Evolutionary conservation across 768 basidiomycete genomes (phyloP), one percentile per base, ranked within the genome.

Genomic region (Termitomyces titanicus): DNA sequence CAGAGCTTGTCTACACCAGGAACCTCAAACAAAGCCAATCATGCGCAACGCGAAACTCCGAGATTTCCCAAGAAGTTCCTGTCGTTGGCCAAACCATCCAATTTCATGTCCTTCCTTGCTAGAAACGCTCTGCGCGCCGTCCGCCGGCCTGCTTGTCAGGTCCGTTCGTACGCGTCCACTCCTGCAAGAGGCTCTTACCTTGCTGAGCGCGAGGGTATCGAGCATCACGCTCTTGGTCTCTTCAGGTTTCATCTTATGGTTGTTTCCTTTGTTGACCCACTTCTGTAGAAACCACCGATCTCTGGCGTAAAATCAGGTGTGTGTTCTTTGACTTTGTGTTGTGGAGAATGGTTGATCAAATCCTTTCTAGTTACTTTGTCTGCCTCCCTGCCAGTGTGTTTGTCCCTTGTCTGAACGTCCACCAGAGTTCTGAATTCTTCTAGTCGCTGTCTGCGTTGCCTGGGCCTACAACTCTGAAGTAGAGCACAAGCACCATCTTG

Each of bases 251-350:
- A 52, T 24, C 31, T 37, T 46, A 24, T 35, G 31, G 12, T 27
- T 29, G n/a, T 37, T 34, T 33, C 12, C 6, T 43, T 59, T 51
- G 47, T 57, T 44, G 38, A 60, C 56, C 55, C 18, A 40, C 61
- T 61, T 58, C 15, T 58, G 35, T 63, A 94, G 92, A 84, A 56
- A 88, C 90, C 27, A 74, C 87, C 48, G 78, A 86, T 53, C 82
- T 94, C 61, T 94, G 92, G 92, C 85, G 89, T 66, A 92, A 86
- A 76, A 89, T 94, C 69, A 89, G 88, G 90, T 34, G 12, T 18
- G 47, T 25, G 27, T 3, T 45, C 25, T 37, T 12, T 2, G 49
- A 55, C 37, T 57, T 62, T 42, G 47, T 61, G 52, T 31, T 44
- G 47, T 60, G 44, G 68, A 43, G 29, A 11, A 15, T 17, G 27